Percentiles rank a stretch among this genome's conserved stretches.
phyloP scores from a whole-genome alignment of 2,329 filamentous ascomycete species.

The Claviceps digitariae region DNA sequence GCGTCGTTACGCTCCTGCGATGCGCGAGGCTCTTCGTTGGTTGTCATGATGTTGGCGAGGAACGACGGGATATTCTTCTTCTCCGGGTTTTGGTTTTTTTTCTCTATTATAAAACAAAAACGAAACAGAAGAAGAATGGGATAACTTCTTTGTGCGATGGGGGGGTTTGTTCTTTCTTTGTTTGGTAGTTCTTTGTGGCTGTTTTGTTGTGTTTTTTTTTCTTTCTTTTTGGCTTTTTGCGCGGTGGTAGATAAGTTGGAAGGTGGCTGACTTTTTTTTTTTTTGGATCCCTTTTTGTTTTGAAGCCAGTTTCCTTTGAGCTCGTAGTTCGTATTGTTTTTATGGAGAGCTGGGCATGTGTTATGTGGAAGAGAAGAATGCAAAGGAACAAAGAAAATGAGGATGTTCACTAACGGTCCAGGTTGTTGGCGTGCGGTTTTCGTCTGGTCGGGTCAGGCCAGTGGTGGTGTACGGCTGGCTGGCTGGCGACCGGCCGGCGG shows the following conservation, averaged over 20 bases:
- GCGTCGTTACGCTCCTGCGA: conserved; percentile 30
- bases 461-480: no score
- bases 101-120: neutral
- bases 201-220: neutral
- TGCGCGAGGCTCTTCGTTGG: conserved; percentile 31
- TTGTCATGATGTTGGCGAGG: conserved; percentile 23
- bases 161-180: neutral
- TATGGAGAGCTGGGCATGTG: neutral
- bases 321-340: neutral
- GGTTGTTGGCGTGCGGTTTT: neutral
- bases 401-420: neutral
- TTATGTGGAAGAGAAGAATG: neutral
- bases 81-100: no score
- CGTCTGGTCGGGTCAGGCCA: no score
- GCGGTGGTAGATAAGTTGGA: neutral
- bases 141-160: no score
- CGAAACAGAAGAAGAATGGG: neutral
- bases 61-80: no score
- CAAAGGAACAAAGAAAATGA: neutral
- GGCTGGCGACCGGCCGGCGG: no score
- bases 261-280: neutral
- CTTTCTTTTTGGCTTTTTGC: neutral
- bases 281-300: neutral
- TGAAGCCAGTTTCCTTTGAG: neutral
- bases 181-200: neutral